Base-by-base conservation (phyloP, 1,284 basidiomycete species). In the Vanrija sp. region DNA sequence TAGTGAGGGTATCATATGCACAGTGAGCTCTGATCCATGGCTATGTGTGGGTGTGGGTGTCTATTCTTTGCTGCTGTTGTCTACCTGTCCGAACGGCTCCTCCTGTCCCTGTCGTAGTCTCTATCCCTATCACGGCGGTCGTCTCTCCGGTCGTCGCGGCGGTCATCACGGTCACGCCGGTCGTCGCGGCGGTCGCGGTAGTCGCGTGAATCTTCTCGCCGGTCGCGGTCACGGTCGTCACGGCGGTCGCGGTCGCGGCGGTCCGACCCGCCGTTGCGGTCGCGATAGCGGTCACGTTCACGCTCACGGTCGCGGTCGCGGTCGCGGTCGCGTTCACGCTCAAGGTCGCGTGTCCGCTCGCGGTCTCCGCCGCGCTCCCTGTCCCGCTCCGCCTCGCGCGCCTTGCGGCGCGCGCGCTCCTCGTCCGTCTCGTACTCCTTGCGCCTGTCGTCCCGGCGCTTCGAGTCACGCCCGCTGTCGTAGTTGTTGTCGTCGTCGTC, bases 381-480 rank as follows among this genome's bases (percentile, higher is more conserved):
- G 15, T 60, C 52, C 29, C 52, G 38, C 43, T 63, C 64, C 15
- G 64, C 52, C 53, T 73, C 68, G 19, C 58, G 63, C 4, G 65
- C 69, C 54, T 68, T 69, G 12, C 69, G 57, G 38, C 64, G 49
- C 3, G 65, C 65, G 40, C 66, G 51, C 55, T 69, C 69, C 54
- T 65, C 63, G 16, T 70, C 67, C 28, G 63, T 68, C 61, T 71
- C 70, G 40, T 65, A 60, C 23, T 62, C 45, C 23, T 54, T 50
- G 38, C 50, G 61, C 45, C 34, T 18, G 48, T 57, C 62, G 18
- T 55, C 55, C 29, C 55, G 42, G 15, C 62, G 47, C 43, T 63
- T 59, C 15, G 38, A 40, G 5, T 63, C 60, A 46, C 63, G 54
- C 4, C 58, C 58, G 19, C 46, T 38, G 25, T 64, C 64, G 25